These are phyloP conservation scores for Zygosaccharomyces kombuchaensis DNA, from an alignment of 805 yeast species.

Conservation along the genomic window DNA sequence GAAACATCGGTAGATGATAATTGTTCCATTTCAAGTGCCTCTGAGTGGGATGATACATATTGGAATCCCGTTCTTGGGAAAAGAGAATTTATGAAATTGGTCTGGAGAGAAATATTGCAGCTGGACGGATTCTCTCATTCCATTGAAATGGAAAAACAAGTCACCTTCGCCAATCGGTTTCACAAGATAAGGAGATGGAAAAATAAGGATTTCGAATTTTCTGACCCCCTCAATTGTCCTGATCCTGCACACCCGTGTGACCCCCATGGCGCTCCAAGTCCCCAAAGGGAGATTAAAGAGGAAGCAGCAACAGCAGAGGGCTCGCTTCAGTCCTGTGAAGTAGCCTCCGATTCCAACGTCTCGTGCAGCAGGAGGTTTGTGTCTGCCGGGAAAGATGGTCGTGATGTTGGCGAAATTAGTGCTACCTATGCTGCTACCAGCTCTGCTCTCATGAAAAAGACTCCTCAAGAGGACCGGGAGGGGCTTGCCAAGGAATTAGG, in stretches of 20 bases:
- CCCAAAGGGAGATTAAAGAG: no score
- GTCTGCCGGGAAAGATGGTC: no score
- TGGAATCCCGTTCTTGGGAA: background rate
- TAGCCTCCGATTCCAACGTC: no score
- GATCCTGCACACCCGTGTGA: background rate
- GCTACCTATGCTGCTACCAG: no score
- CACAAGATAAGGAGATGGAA: conserved; percentile 4
- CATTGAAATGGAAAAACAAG: conserved; percentile 1
- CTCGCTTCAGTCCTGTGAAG: no score
- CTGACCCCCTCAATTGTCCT: background rate
- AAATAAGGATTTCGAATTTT: background rate
- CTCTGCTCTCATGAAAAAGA: background rate
- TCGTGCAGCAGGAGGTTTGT: no score
- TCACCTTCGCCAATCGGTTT: background rate
- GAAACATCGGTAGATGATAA: background rate
- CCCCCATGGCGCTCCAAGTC: background rate
- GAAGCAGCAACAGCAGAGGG: no score
- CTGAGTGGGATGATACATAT: background rate
- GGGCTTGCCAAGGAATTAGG: background rate
- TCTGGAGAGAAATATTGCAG: background rate
- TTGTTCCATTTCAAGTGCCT: background rate
- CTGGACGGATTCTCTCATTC: background rate
- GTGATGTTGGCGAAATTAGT: no score
- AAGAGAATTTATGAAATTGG: background rate
- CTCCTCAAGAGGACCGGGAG: background rate